Evolutionary conservation across 2,329 filamentous ascomycete species (phyloP), one percentile per base, ranked within the genome.

Genomic region (Monosporascus sp.): DNA sequence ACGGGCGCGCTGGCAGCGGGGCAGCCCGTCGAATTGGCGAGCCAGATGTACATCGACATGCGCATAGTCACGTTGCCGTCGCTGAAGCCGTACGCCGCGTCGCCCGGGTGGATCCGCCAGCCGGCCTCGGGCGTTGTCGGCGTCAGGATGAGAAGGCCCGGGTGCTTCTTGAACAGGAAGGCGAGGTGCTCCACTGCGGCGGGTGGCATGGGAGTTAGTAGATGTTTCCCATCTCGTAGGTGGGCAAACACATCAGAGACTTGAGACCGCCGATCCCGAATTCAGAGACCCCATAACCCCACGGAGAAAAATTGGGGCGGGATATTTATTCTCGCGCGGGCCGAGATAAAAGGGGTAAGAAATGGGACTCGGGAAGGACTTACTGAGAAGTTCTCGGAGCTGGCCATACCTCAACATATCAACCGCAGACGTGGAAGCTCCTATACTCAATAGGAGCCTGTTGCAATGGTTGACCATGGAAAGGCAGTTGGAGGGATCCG

Each of bases 21-120:
- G 48, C 85, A 85, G 0, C 92, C 92, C 0, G 79, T 83, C 61
- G 90, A 85, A 70, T 97, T 97, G 6, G 91, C 88, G 37, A 96
- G 71, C 81, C 88, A 96, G 17, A 89, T 84, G 70, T 90, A 96
- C 68, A 87, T 83, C 90, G 96, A 96, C 65, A 82, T 89, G 25
- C 81, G 76, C n/a, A 96, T 74, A 17, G 83, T 85, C 55, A 73
- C 76, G 66, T 94, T 90, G 0, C 79, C 85, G 67, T 97, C 87
- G 38, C 79, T 85, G 59, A 90, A 75, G 2, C 92, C 92, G 63
- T 91, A 84, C n/a, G 73, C 73, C 17, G 84, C 74, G 41, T 88
- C 85, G 8, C 74, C 77, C 1, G 76, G 70, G 11, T 68, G 55
- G 24, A 85, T 83, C 43, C 81, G 81, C 88, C 89, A 95, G 11